These are phyloP conservation scores for Microbotryomycetes sp. DNA, from an alignment of 1,284 basidiomycete species.

Conservation along the genomic window DNA sequence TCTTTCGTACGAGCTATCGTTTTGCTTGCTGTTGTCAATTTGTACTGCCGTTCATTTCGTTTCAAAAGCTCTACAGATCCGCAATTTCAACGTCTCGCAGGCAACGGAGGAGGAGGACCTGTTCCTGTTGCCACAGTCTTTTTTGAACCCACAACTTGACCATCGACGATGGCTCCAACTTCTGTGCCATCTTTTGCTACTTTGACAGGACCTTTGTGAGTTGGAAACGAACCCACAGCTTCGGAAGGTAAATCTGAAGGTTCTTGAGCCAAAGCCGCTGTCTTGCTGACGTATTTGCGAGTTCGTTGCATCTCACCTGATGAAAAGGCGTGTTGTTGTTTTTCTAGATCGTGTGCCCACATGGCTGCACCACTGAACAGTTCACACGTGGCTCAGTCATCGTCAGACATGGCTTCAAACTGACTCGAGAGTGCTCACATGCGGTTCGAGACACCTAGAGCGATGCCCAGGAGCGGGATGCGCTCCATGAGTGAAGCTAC, in stretches of 20 bases:
- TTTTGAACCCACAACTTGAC: background rate
- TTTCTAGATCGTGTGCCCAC: constrained; percentile 37
- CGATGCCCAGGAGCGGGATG: constrained; percentile 37
- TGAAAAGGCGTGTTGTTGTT: constrained; percentile 35
- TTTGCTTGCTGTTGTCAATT: background rate
- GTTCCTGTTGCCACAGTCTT: background rate
- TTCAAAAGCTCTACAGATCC: too few species aligned
- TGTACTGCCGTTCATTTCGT: too few species aligned
- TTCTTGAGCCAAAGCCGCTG: constrained; percentile 25
- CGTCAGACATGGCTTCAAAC: background rate
- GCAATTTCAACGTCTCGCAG: too few species aligned
- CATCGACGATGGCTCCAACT: background rate
- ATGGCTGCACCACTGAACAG: constrained; percentile 32
- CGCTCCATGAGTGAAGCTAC: constrained; percentile 35
- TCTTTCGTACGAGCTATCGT: too few species aligned
- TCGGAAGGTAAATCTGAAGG: constrained; percentile 29
- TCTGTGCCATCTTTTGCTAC: constrained; percentile 11
- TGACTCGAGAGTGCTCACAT: constrained; percentile 18
- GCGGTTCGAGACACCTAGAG: constrained; percentile 39
- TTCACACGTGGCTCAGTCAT: too few species aligned
- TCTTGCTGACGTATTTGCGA: constrained; percentile 34
- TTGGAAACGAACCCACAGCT: constrained; percentile 31
- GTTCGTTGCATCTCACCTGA: constrained; percentile 28
- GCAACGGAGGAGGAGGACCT: too few species aligned
- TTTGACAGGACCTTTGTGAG: constrained; percentile 26